Base-by-base conservation (phyloP, 2,329 filamentous ascomycete species). In the Tolypocladium endophyticum region DNA sequence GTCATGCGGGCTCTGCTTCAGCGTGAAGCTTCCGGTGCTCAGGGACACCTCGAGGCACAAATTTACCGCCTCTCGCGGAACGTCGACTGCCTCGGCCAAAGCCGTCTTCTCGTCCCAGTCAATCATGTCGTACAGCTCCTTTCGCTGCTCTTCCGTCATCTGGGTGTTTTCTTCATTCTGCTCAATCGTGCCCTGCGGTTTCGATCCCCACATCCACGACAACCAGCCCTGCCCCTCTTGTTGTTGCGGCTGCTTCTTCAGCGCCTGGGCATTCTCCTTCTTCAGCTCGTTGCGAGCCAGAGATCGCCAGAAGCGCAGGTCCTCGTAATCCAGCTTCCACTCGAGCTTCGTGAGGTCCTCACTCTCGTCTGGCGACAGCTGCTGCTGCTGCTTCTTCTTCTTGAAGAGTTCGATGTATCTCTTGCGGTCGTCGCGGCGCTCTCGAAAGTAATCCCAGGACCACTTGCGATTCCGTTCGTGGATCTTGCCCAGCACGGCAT, bases 91-190 rank as follows among this genome's bases (percentile, higher is more conserved):
- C 65, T 96, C 92, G 0, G 91, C 82, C 45, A 99, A 81, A 2
- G 89, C 90, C 61, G 92, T 87, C 78, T 97, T 97, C 74, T 99
- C 94, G 63, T 99, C 90, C 87, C 93, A 99, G 68, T 97, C 94
- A 67, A 99, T 99, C 56, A 91, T 95, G 66, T 95, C 88, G 72
- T 97, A 99, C 12, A 99, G 82, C 74, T 99, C 93, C 71, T 97
- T 92, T 50, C 93, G 87, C 72, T 99, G 92, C 73, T 97, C 87
- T 62, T 99, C 94, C 0, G 90, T 95, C 81, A 99, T 96, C 61
- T 91, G 85, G 0, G 87, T 90, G 63, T 92, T 89, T 65, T 95
- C 88, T 4, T 86, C 74, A 55, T 75, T 76, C 55, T 77, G 81
- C 53, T 89, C 80, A 47, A 89, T 82, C 57, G 73, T 74, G 11